Percentiles rank a stretch among this genome's conserved stretches.
Conservation (phyloP, 805 yeast species). For the Barnettozyma populi region DNA sequence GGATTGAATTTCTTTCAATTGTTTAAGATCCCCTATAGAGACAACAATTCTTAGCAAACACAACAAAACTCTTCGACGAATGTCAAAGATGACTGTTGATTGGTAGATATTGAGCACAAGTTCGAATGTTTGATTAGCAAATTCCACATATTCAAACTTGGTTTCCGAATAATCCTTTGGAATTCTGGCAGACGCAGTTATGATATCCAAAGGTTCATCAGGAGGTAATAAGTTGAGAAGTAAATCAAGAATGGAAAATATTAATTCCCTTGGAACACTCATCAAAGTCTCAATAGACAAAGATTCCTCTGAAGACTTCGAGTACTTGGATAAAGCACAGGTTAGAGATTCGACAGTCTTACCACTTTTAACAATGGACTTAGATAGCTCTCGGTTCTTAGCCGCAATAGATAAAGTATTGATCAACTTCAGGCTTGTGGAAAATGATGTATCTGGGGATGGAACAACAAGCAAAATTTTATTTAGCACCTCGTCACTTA, state of each 20-base stretch:
- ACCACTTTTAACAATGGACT: slow-evolving; percentile 41
- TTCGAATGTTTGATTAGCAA: slow-evolving; percentile 44
- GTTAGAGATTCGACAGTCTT: slow-evolving; percentile 43
- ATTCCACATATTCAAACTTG: slow-evolving; percentile 25
- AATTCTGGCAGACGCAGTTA: slow-evolving; percentile 15
- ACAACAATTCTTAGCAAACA: slow-evolving; percentile 48
- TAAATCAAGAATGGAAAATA: slow-evolving; percentile 49
- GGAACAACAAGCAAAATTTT: slow-evolving; percentile 28
- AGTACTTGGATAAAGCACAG: slow-evolving; percentile 46
- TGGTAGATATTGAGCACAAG: slow-evolving; percentile 59
- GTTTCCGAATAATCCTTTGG: slow-evolving; percentile 22
- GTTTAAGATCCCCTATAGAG: slow-evolving; percentile 31
- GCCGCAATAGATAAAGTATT: slow-evolving; percentile 41
- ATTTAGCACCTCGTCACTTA: slow-evolving; percentile 31
- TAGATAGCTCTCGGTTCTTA: slow-evolving; percentile 35
- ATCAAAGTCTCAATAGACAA: slow-evolving; percentile 65
- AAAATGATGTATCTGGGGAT: slow-evolving; percentile 25
- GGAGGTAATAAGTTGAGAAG: slow-evolving; percentile 55
- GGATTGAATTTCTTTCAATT: slow-evolving; percentile 29
- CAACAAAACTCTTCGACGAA: slow-evolving; percentile 52
- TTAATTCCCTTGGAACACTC: slow-evolving; percentile 65
- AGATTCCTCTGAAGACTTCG: slow-evolving; percentile 26
- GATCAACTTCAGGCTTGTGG: slow-evolving; percentile 28
- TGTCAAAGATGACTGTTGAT: slow-evolving; percentile 62
- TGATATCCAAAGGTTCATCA: slow-evolving; percentile 25